Percentiles rank a stretch among this genome's conserved stretches.
Conservation (phyloP, 2,329 filamentous ascomycete species). For the Neocatenulostroma microsporum region DNA sequence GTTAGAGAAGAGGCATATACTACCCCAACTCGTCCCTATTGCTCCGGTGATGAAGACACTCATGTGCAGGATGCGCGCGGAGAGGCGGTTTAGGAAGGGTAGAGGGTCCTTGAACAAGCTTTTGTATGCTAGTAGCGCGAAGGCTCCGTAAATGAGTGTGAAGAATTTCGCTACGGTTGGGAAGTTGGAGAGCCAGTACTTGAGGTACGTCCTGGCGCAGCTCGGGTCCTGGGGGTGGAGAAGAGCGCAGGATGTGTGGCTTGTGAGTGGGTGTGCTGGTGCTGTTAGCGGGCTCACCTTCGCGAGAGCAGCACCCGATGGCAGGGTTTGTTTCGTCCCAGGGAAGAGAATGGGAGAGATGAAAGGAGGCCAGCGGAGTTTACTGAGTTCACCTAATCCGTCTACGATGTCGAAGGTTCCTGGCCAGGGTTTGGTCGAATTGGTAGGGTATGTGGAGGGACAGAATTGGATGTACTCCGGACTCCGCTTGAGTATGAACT, state of each 20-base stretch:
- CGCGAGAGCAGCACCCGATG: slow-evolving; percentile 48
- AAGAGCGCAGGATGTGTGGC: slow-evolving; percentile 76
- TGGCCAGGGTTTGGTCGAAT: slow-evolving; percentile 65
- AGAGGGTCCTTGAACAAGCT: slow-evolving; percentile 62
- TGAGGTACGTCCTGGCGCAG: slow-evolving; percentile 77
- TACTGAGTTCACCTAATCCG: slow-evolving; percentile 71
- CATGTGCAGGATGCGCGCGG: slow-evolving; percentile 63
- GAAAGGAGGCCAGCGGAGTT: slow-evolving; percentile 79
- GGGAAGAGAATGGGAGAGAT: slow-evolving; percentile 83
- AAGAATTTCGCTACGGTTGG: slow-evolving; percentile 71
- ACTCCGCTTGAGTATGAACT: slow-evolving; percentile 63
- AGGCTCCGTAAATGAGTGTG: slow-evolving; percentile 62
- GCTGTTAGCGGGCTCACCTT: slow-evolving; percentile 70
- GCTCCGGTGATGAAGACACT: slow-evolving; percentile 71
- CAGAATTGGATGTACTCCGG: slow-evolving; percentile 69
- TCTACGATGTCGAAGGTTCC: slow-evolving; percentile 67
- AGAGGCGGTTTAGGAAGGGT: slow-evolving; percentile 56
- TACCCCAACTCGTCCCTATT: slow-evolving; percentile 82
- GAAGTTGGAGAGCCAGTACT: slow-evolving; percentile 79
- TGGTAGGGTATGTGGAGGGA: slow-evolving; percentile 63
- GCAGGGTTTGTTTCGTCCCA: slow-evolving; percentile 47
- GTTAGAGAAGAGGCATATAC: slow-evolving; percentile 79
- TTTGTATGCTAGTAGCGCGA: slow-evolving; percentile 63
- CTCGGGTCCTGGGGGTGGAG: slow-evolving; percentile 84
- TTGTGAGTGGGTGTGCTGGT: slow-evolving; percentile 78